Evolutionary conservation across 2,329 filamentous ascomycete genomes (phyloP).

Genomic region (Cladophialophora carrionii): DNA sequence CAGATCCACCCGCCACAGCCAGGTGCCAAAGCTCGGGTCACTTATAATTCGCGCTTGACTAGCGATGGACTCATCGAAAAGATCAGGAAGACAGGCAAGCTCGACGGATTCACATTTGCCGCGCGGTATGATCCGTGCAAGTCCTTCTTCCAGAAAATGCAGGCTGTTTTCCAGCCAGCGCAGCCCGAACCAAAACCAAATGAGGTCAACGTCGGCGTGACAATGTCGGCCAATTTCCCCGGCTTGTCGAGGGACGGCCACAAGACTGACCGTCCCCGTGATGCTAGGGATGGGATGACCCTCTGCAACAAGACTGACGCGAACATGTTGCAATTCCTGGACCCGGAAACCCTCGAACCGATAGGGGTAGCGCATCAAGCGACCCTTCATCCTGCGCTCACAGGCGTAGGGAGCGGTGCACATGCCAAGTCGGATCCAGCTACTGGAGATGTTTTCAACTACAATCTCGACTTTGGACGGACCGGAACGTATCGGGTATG

Average conservation of each 20-base stretch:
- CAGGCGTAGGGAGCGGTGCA: conserved; percentile 68
- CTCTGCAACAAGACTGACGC: conserved; percentile 66
- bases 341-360: conserved; percentile 73
- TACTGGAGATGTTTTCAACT: conserved; percentile 79
- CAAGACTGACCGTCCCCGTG: conserved; percentile 27
- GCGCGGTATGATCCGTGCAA: conserved; percentile 75
- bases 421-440: conserved; percentile 72
- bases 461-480: conserved; percentile 67
- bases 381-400: conserved; percentile 68
- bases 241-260: conserved; percentile 49
- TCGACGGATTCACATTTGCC: conserved; percentile 66
- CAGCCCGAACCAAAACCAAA: conserved; percentile 38
- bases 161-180: conserved; percentile 59
- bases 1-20: conserved; percentile 59
- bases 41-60: conserved; percentile 72
- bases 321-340: conserved; percentile 61
- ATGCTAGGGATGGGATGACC: conserved; percentile 47
- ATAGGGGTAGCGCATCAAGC: conserved; percentile 64
- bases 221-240: conserved; percentile 67
- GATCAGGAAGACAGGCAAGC: conserved; percentile 63
- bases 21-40: conserved; percentile 52
- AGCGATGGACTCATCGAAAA: conserved; percentile 65
- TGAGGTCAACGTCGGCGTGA: conserved; percentile 66
- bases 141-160: conserved; percentile 71
- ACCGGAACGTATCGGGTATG: conserved; percentile 70